Percentiles rank a stretch among this genome's conserved stretches.
phyloP scores from a whole-genome alignment of 768 basidiomycete species.

The Phlebiopsis gigantea region DNA sequence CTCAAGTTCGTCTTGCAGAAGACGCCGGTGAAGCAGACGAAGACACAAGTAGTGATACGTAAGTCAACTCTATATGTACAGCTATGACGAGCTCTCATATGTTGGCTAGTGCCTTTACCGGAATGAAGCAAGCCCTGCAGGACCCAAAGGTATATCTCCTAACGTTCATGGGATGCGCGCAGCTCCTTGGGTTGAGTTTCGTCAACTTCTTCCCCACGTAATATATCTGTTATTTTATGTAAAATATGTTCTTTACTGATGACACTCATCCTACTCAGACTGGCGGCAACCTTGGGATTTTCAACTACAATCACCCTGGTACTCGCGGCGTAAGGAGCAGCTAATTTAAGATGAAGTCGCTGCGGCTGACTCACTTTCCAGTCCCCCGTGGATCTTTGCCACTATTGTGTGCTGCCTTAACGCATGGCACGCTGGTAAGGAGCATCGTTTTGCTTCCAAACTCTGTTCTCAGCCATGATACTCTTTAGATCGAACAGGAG shows the following conservation, averaged over 20 bases:
- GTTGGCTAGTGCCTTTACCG: constrained; percentile 43
- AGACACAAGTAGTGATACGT: constrained; percentile 57
- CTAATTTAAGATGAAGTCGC: no score
- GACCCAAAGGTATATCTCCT: constrained; percentile 55
- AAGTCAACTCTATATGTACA: no score
- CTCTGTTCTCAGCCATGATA: neutral
- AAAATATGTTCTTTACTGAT: no score
- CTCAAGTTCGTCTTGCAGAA: constrained; percentile 61
- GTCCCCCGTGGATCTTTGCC: constrained; percentile 61
- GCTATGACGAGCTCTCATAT: no score
- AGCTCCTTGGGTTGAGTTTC: constrained; percentile 53
- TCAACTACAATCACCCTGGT: constrained; percentile 53
- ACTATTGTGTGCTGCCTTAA: constrained; percentile 43
- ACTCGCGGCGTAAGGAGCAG: constrained; percentile 53
- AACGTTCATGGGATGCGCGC: constrained; percentile 43
- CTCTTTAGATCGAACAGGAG: constrained; percentile 48
- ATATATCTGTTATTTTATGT: constrained; percentile 12
- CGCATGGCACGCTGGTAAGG: constrained; percentile 52
- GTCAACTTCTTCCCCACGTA: constrained; percentile 56
- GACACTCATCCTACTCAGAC: no score
- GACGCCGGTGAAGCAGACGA: constrained; percentile 64
- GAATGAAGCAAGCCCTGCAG: constrained; percentile 50
- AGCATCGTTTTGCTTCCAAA: neutral
- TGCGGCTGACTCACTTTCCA: constrained; percentile 19
- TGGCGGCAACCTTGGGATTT: constrained; percentile 58